phyloP scores from a whole-genome alignment of 495 filamentous ascomycete species.

The Neurospora cerealis region DNA sequence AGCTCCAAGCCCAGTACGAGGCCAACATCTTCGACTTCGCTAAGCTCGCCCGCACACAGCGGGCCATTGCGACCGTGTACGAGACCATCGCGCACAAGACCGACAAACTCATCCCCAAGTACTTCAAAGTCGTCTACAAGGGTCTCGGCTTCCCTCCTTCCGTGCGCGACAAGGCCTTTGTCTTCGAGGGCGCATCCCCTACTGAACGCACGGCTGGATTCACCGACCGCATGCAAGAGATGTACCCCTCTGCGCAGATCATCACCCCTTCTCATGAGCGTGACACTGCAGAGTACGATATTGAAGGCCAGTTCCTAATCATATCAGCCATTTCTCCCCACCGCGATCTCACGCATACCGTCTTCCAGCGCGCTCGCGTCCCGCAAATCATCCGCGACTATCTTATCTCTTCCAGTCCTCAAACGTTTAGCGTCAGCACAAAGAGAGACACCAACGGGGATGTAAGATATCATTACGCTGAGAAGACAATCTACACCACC shows the following conservation, averaged over 20 bases:
- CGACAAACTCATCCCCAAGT: conserved; percentile 65
- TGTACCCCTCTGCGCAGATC: conserved; percentile 82
- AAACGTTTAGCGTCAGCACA: conserved; percentile 62
- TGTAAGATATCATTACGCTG: conserved; percentile 61
- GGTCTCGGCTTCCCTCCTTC: conserved; percentile 80
- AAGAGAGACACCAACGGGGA: conserved; percentile 55
- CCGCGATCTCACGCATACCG: conserved; percentile 72
- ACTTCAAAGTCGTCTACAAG: conserved; percentile 86
- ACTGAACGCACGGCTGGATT: conserved; percentile 71
- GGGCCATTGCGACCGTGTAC: conserved; percentile 89
- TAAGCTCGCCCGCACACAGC: conserved; percentile 79
- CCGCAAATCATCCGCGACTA: conserved; percentile 73
- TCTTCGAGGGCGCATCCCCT: conserved; percentile 67
- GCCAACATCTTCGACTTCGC: conserved; percentile 79
- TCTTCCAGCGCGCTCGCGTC: conserved; percentile 81
- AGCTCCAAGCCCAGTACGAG: conserved; percentile 85
- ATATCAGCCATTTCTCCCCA: conserved; percentile 72
- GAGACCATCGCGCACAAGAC: conserved; percentile 70
- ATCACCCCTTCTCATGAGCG: conserved; percentile 48
- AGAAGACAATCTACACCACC: conserved; percentile 80
- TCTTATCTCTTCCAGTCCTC: conserved; percentile 62
- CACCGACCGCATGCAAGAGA: conserved; percentile 84
- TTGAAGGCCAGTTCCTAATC: conserved; percentile 86
- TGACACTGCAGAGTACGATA: conserved; percentile 45
- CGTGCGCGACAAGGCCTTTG: conserved; percentile 83